Conservation (phyloP, 192 early-diverging fungal species). For the Lobulomyces angularis region DNA sequence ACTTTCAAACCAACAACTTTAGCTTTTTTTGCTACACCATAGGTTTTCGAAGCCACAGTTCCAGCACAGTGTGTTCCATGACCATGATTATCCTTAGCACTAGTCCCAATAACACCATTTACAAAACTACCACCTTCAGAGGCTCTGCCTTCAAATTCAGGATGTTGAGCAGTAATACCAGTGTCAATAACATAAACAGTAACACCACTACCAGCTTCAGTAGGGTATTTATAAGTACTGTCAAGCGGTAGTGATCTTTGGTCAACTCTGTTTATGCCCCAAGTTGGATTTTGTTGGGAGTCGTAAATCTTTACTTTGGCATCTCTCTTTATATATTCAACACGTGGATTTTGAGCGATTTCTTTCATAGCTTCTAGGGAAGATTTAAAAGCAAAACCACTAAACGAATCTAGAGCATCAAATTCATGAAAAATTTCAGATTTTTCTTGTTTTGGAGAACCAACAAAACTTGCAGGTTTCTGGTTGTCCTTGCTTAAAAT, state of each 20-base stretch:
- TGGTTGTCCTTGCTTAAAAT: no score
- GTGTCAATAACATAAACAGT: constrained; percentile 58
- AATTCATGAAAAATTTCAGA: no score
- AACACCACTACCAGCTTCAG: constrained; percentile 43
- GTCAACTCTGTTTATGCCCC: constrained; percentile 36
- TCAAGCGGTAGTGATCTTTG: constrained; percentile 32
- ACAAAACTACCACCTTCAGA: constrained; percentile 54
- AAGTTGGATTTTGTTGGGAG: no score
- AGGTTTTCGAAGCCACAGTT: constrained; percentile 36
- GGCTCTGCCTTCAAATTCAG: constrained; percentile 80
- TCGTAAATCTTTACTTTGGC: no score
- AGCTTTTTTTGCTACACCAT: constrained; percentile 56
- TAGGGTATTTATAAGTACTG: constrained; percentile 44
- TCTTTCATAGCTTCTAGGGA: no score
- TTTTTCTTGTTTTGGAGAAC: no score
- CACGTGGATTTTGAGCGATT: no score
- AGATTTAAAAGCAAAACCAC: no score
- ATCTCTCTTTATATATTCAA: no score
- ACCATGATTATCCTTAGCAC: constrained; percentile 30
- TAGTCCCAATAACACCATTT: constrained; percentile 12
- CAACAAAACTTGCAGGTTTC: no score
- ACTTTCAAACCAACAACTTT: constrained; percentile 46
- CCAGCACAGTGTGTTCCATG: constrained; percentile 31
- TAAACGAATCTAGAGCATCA: no score
- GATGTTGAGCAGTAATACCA: constrained; percentile 63